These are phyloP conservation scores for Ulota crispa DNA, from an alignment of 225 moss, liverwort and hornwort species.

Conservation along the genomic window DNA sequence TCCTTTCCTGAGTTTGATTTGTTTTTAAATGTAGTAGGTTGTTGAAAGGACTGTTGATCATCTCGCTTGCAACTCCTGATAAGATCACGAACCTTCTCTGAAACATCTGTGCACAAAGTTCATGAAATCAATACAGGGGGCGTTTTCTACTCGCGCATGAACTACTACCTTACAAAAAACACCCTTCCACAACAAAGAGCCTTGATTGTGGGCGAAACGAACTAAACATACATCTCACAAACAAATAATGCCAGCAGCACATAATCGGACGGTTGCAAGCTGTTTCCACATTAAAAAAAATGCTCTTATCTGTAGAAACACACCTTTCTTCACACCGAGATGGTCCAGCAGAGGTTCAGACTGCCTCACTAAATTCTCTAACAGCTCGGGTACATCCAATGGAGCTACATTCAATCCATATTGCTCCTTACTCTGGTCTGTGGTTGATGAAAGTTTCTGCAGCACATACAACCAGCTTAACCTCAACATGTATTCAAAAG, in stretches of 20 bases:
- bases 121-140: not conserved
- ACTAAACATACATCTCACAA: not conserved
- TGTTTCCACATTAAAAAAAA: not conserved
- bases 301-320: not conserved
- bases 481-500: not conserved
- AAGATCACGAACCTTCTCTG: constrained; percentile 86
- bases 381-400: constrained; percentile 89
- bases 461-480: constrained; percentile 3
- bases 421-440: constrained; percentile 50
- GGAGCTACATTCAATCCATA: constrained; percentile 85
- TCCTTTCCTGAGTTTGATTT: constrained; percentile 35
- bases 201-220: not conserved
- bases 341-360: constrained; percentile 94
- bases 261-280: not conserved
- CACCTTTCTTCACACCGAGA: constrained; percentile 91
- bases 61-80: constrained; percentile 87
- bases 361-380: constrained; percentile 91
- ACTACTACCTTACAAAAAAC: constrained; percentile 1
- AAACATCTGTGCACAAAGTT: constrained; percentile 64
- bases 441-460: constrained; percentile 57
- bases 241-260: not conserved
- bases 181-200: not conserved
- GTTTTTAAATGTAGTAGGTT: constrained; percentile 30
- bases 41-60: constrained; percentile 49
- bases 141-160: not conserved